Evolutionary conservation across 306 rosid species (phyloP).

Genomic region (Ammopiptanthus mongolicus): DNA sequence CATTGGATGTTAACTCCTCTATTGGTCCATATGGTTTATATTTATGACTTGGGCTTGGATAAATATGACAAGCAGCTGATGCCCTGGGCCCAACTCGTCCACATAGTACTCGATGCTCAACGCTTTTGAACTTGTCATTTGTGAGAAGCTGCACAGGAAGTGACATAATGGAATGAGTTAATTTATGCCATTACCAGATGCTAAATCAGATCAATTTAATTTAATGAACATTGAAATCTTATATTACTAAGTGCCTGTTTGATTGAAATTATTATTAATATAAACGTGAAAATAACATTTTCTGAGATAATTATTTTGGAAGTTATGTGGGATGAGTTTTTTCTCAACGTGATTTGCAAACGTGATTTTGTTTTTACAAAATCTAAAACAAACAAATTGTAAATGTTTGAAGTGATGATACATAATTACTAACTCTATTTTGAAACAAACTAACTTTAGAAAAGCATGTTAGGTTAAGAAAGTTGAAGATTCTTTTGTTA

Average conservation of each 20-base stretch:
- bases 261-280: too few relatives aligned
- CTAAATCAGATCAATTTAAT: neutral
- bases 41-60: constrained; percentile 45
- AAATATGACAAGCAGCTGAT: constrained; percentile 68
- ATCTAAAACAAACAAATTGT: too few relatives aligned
- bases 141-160: constrained; percentile 51
- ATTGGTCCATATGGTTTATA: constrained; percentile 50
- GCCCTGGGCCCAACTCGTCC: constrained; percentile 55
- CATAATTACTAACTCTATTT: too few relatives aligned
- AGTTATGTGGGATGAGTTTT: too few relatives aligned
- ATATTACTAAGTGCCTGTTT: too few relatives aligned
- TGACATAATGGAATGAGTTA: neutral
- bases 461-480: neutral
- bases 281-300: too few relatives aligned
- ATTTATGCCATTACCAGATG: neutral
- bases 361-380: too few relatives aligned
- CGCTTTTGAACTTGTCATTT: constrained; percentile 73
- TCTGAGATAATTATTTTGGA: too few relatives aligned
- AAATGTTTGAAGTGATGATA: too few relatives aligned
- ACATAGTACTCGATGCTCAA: constrained; percentile 64
- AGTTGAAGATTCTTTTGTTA: neutral
- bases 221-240: too few relatives aligned
- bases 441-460: too few relatives aligned
- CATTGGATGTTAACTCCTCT: constrained; percentile 39
- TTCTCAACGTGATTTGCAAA: too few relatives aligned